Base-by-base conservation (phyloP, 78 protist species). In the Mastigamoeba balamuthi region DNA sequence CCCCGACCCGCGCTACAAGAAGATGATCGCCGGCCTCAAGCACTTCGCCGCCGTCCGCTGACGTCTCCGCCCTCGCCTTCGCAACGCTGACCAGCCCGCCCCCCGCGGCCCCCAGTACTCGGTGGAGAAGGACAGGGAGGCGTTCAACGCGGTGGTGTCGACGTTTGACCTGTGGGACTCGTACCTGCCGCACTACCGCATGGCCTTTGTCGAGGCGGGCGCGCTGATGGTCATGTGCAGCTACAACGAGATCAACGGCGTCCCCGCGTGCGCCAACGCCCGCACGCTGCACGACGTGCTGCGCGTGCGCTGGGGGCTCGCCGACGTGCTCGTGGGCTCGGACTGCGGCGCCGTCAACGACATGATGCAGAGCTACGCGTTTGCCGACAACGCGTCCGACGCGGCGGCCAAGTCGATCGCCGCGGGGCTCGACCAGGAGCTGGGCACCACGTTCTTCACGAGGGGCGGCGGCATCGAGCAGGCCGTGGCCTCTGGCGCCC, bases 41-140 rank as follows among this genome's bases (percentile, higher is more conserved):
- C 83, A 78, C 58, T 78, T 5, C 37, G 74, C 4, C 53, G 81
- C 81, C 37, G n/a, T n/a, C n/a, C n/a, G n/a, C n/a, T n/a, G n/a
- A n/a, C n/a, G n/a, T n/a, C n/a, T n/a, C n/a, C n/a, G n/a, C n/a
- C n/a, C n/a, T n/a, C n/a, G n/a, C n/a, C n/a, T n/a, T n/a, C n/a
- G n/a, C n/a, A n/a, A n/a, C n/a, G n/a, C n/a, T n/a, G n/a, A n/a
- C n/a, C n/a, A n/a, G n/a, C n/a, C n/a, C n/a, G n/a, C n/a, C n/a
- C n/a, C n/a, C n/a, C n/a, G n/a, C n/a, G n/a, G n/a, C n/a, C 17
- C 17, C 58, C 17, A 25, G 58, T 78, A 78, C 53, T 40, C 82
- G 6, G 44, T 78, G 10, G 83, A 78, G 10, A 17, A 69, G 10
- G 4, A 7, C 30, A 40, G 74, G 17, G 76, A 44, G 9, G 5